phyloP scores from a whole-genome alignment of 805 yeast genomes.

The Saturnispora dispora region DNA sequence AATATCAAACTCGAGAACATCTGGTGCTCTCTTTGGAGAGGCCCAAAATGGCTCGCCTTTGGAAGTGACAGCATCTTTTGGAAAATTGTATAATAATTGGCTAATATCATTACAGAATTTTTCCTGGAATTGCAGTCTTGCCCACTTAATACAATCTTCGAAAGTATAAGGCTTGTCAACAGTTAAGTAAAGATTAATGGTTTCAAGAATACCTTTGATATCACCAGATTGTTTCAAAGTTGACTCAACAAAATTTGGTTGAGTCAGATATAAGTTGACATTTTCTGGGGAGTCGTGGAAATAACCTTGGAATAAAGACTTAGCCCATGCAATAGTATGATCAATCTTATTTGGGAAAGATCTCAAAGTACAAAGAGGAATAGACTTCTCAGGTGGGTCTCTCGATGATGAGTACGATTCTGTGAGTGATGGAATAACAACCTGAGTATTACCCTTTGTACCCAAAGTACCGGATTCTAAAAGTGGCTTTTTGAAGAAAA shows the following conservation, averaged over 20 bases:
- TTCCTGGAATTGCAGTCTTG: conserved; percentile 77
- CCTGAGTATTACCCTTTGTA: conserved; percentile 97
- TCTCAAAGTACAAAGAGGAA: conserved; percentile 94
- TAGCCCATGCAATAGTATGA: conserved; percentile 99
- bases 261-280: conserved; percentile 82
- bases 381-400: conserved; percentile 97
- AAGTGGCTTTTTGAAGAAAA: conserved; percentile 81
- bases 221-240: conserved; percentile 89
- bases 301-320: conserved; percentile 84
- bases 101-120: conserved; percentile 79
- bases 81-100: conserved; percentile 90
- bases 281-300: conserved; percentile 89
- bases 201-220: conserved; percentile 75
- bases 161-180: conserved; percentile 78
- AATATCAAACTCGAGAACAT: conserved; percentile 70
- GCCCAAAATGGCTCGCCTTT: conserved; percentile 95
- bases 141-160: conserved; percentile 95
- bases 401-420: conserved; percentile 94
- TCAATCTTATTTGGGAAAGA: conserved; percentile 97
- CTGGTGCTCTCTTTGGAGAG: conserved; percentile 95
- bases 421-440: conserved; percentile 84
- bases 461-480: conserved; percentile 97
- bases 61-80: conserved; percentile 84
- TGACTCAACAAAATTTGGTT: conserved; percentile 87
- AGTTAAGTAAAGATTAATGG: conserved; percentile 61